Evolutionary conservation across 306 rosid species (phyloP).

Genomic region (Vigna unguiculata): DNA sequence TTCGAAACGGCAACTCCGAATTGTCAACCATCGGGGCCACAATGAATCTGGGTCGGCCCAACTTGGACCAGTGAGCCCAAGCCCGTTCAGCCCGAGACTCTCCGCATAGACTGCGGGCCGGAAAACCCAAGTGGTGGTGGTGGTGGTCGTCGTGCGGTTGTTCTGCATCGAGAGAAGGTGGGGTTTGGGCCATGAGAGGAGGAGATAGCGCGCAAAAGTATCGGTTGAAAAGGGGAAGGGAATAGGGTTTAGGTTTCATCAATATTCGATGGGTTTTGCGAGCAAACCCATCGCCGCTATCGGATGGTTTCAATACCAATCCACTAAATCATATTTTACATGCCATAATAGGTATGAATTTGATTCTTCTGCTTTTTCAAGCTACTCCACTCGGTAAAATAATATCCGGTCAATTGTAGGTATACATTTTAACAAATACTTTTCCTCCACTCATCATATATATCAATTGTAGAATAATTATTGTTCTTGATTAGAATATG

Average conservation of each 20-base stretch:
- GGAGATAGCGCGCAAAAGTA: background rate
- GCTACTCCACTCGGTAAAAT: too few relatives aligned
- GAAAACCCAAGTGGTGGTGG: constrained; percentile 40
- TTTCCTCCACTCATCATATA: too few relatives aligned
- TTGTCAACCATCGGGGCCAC: constrained; percentile 99
- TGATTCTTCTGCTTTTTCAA: background rate
- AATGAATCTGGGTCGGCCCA: constrained; percentile 81
- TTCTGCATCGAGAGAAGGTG: constrained; percentile 36
- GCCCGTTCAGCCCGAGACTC: constrained; percentile 73
- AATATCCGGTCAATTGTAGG: too few relatives aligned
- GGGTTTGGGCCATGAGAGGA: constrained; percentile 34
- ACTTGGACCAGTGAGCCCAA: constrained; percentile 88
- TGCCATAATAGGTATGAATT: background rate
- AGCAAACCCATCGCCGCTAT: constrained; percentile 59
- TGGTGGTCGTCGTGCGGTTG: constrained; percentile 49
- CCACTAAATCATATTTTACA: background rate
- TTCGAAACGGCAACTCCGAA: constrained; percentile 88
- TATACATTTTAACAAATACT: too few relatives aligned
- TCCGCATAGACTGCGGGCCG: constrained; percentile 48
- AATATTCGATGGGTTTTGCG: constrained; percentile 45
- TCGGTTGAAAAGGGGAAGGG: constrained; percentile 31
- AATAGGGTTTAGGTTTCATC: constrained; percentile 67
- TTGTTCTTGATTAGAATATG: too few relatives aligned
- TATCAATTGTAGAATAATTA: too few relatives aligned
- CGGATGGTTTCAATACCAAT: background rate